Evolutionary conservation across 192 early-diverging fungal species (phyloP).

Genomic region (Backusella liffmaniae): DNA sequence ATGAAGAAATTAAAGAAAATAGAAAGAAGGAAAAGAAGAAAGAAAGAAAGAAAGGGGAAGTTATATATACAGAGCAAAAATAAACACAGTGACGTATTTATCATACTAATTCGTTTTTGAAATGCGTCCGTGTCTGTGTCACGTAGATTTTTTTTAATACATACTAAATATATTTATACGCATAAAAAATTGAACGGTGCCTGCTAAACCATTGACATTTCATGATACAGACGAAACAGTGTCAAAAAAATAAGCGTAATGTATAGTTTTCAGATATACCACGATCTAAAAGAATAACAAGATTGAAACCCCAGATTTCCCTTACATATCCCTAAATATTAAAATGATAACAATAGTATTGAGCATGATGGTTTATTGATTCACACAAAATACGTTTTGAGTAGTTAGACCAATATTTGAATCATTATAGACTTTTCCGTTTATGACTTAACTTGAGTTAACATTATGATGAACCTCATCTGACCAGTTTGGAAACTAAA

Average conservation of each 20-base stretch:
- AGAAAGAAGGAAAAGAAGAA: background rate
- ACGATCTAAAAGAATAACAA: background rate
- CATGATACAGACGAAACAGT: background rate
- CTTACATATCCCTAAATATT: background rate
- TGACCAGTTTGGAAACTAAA: too few species aligned
- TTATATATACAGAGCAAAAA: background rate
- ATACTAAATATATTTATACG: background rate
- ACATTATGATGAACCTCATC: too few species aligned
- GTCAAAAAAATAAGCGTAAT: background rate
- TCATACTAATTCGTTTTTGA: background rate
- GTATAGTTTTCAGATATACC: background rate
- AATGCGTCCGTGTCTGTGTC: background rate
- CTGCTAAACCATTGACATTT: background rate
- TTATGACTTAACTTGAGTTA: too few species aligned
- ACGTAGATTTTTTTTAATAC: background rate
- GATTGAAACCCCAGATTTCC: background rate
- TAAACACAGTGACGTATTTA: background rate
- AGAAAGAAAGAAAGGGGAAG: background rate
- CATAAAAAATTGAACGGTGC: background rate
- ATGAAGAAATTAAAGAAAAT: background rate
- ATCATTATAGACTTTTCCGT: too few species aligned
- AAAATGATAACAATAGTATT: conserved; percentile 1
- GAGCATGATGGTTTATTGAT: background rate
- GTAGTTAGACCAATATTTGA: too few species aligned
- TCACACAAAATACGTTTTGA: too few species aligned